These are phyloP conservation scores for Colletotrichum tamarilloi DNA, from an alignment of 2,329 filamentous ascomycete species.

Conservation along the genomic window DNA sequence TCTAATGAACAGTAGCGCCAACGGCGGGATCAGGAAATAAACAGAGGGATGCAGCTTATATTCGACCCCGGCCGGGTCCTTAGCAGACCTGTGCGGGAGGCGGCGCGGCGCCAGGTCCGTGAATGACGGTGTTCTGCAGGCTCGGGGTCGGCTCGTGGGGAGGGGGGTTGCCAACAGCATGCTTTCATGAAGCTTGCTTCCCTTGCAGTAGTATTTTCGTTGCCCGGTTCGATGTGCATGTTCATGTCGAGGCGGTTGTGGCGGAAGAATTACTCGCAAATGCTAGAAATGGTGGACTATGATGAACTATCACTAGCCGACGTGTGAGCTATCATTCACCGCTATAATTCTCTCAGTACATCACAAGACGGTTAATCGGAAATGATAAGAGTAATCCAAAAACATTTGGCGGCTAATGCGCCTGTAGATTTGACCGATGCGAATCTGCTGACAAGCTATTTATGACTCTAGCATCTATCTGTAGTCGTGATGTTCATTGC, in stretches of 20 bases:
- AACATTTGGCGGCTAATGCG: conserved; percentile 2
- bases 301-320: not conserved
- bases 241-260: not conserved
- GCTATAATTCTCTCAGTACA: not conserved
- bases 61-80: not conserved
- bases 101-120: conserved; percentile 13
- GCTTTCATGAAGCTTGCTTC: not conserved
- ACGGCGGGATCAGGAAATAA: not conserved
- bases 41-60: not conserved
- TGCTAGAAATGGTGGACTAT: no score
- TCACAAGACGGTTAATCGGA: not conserved
- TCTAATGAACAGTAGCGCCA: not conserved
- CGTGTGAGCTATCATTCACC: not conserved
- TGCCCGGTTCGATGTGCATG: no score
- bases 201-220: not conserved
- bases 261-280: not conserved
- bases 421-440: conserved; percentile 3
- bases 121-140: conserved; percentile 24
- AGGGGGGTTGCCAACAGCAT: not conserved
- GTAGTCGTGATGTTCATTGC: conserved; percentile 6
- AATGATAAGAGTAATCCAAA: fast-evolving
- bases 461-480: not conserved
- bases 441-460: not conserved
- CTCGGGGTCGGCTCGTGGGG: not conserved
- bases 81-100: not conserved